Conservation (phyloP, 768 basidiomycete genomes). For the Mycena maculata region DNA sequence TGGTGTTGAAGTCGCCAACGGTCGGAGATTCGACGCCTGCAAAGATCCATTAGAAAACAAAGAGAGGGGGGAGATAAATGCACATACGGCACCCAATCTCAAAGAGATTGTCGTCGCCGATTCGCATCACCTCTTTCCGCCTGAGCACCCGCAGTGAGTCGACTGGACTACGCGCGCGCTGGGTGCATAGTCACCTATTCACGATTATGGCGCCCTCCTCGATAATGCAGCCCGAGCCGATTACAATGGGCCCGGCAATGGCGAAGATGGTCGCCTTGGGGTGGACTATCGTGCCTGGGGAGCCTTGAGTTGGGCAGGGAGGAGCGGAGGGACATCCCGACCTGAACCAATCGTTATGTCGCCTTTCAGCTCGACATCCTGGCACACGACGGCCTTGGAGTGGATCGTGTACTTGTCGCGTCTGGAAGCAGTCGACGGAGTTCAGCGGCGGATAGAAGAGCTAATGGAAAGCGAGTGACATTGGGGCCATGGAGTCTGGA, state of each 20-base stretch:
- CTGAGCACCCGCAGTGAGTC: constrained; percentile 44
- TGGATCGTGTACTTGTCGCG: constrained; percentile 92
- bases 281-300: constrained; percentile 84
- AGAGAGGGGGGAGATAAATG: background rate
- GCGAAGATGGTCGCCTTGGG: constrained; percentile 96
- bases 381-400: constrained; percentile 90
- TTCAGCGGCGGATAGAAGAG: constrained; percentile 9
- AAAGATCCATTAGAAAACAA: background rate
- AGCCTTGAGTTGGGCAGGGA: constrained; percentile 11
- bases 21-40: constrained; percentile 88
- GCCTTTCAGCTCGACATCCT: constrained; percentile 94
- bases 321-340: constrained; percentile 34
- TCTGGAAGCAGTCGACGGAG: constrained; percentile 50
- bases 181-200: constrained; percentile 66
- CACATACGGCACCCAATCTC: constrained; percentile 94
- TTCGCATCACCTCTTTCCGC: constrained; percentile 87
- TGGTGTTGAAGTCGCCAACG: constrained; percentile 87
- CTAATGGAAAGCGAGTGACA: constrained; percentile 30
- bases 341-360: constrained; percentile 93
- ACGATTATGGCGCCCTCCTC: constrained; percentile 93
- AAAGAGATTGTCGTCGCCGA: constrained; percentile 94
- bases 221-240: constrained; percentile 89
- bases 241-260: constrained; percentile 88
- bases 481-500: constrained; percentile 39
- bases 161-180: background rate